Base-by-base conservation (phyloP, 352 stramenopile genomes). In the Globisporangium splendens region DNA sequence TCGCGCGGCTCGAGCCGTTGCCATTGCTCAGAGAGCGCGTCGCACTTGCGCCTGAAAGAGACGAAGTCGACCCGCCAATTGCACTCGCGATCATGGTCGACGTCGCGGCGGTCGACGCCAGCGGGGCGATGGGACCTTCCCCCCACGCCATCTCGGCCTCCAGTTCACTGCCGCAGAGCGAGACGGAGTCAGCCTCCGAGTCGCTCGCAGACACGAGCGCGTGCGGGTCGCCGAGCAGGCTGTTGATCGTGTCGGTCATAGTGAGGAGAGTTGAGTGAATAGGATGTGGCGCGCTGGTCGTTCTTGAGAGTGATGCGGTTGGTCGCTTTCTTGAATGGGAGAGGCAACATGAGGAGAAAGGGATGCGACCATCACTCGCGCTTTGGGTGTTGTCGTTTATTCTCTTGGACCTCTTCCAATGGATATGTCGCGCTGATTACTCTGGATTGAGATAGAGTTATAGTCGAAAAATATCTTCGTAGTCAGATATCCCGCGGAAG, bases 141-240 rank as follows among this genome's bases (percentile, higher is more conserved):
- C 79, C 79, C 79, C 79, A 92, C 2, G 79, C 70, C 79, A 90
- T 90, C 55, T 92, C 82, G 7, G 80, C 56, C 69, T 92, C 82
- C 50, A 90, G 58, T 35, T 92, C 82, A 43, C 79, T 90, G 46
- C 77, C 80, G 62, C 79, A 90, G 14, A 90, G 75, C 38, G 82
- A 92, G 47, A 63, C 80, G 24, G 79, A 73, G 39, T 83, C 73
- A 8, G 66, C 65, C 56, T 91, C 82, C 38, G 82, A 91, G 59
- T 91, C 79, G 64, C 79, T 83, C 28, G 71, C 22, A 6, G 48
- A 59, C 33, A 63, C 61, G 61, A 51, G 47, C n/a, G 59, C 38
- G 46, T 66, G 46, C 46, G 53, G 52, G 46, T 78, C 70, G 14
- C 52, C 60, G 18, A 65, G 48, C 21, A 57, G 53, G 28, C 28